Conservation (phyloP, 805 yeast species). For the Nakazawaea peltata region DNA sequence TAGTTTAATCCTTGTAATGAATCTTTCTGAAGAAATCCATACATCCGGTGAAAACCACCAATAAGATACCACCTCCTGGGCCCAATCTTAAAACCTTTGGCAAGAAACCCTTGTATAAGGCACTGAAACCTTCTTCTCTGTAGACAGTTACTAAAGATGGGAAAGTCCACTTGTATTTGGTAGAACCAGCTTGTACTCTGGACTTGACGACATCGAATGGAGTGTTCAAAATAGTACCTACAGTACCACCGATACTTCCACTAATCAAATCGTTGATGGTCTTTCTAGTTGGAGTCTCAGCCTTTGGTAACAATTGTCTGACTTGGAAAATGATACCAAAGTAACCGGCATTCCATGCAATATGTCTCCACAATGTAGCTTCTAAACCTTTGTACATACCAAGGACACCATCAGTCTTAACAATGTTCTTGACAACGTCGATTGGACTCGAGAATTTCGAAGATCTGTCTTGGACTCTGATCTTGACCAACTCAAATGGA, state of each 20-base stretch:
- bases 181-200: slow-evolving; percentile 85
- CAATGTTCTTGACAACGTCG: slow-evolving; percentile 69
- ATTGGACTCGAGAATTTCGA: slow-evolving; percentile 78
- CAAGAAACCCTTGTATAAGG: slow-evolving; percentile 90
- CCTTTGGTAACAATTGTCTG: slow-evolving; percentile 69
- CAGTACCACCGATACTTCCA: slow-evolving; percentile 95
- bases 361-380: slow-evolving; percentile 96
- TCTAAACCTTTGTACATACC: slow-evolving; percentile 93
- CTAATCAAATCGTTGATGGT: slow-evolving; percentile 82
- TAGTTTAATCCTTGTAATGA: slow-evolving; percentile 23
- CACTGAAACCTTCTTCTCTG: slow-evolving; percentile 86
- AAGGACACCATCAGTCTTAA: slow-evolving; percentile 67
- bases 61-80: slow-evolving; percentile 98
- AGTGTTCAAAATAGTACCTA: slow-evolving; percentile 91
- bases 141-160: slow-evolving; percentile 71
- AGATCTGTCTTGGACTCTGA: slow-evolving; percentile 84
- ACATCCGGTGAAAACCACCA: slow-evolving; percentile 91
- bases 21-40: slow-evolving; percentile 87
- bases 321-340: slow-evolving; percentile 92
- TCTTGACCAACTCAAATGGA: slow-evolving; percentile 94
- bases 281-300: slow-evolving; percentile 62
- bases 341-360: slow-evolving; percentile 96
- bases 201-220: slow-evolving; percentile 98
- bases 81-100: slow-evolving; percentile 97
- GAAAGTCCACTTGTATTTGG: slow-evolving; percentile 88